A percentile compares a stretch with the other conserved stretches of the same genome.
Evolutionary conservation across 192 early-diverging fungal species (phyloP).

Genomic region (Coemansia sp.): DNA sequence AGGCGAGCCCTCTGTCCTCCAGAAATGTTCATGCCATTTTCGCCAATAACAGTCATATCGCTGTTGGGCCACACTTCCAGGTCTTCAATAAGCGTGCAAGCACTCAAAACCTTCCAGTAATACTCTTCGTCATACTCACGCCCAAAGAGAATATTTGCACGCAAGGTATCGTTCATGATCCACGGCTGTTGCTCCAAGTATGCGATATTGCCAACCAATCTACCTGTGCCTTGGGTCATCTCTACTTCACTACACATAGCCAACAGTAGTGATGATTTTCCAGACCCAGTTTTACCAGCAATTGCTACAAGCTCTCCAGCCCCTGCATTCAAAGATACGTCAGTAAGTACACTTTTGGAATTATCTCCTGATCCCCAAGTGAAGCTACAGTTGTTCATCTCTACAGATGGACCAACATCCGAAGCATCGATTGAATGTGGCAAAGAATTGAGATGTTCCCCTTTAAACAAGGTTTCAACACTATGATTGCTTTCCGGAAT

Average conservation of each 20-base stretch:
- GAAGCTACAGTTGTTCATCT: slow-evolving; percentile 20
- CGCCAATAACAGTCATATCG: slow-evolving; percentile 71
- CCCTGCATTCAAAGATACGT: slow-evolving; percentile 4
- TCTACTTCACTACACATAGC: slow-evolving; percentile 60
- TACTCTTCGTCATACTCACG: slow-evolving; percentile 54
- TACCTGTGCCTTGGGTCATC: slow-evolving; percentile 33
- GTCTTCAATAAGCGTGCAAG: slow-evolving; percentile 65
- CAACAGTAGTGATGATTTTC: slow-evolving; percentile 64
- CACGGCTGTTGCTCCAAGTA: slow-evolving; percentile 28
- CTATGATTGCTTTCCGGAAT: not conserved
- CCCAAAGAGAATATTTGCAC: slow-evolving; percentile 82
- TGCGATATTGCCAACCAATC: slow-evolving; percentile 19
- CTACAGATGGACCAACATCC: not conserved
- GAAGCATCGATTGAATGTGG: not conserved
- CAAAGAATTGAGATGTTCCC: slow-evolving; percentile 26
- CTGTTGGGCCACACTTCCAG: slow-evolving; percentile 60
- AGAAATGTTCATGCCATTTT: slow-evolving; percentile 70
- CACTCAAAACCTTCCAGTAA: slow-evolving; percentile 63
- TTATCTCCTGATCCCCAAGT: not conserved
- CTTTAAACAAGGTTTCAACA: slow-evolving; percentile 21
- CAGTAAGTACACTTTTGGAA: not conserved
- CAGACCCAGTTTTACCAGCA: slow-evolving; percentile 60
- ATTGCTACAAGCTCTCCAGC: slow-evolving; percentile 57
- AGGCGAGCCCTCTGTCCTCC: slow-evolving; percentile 72
- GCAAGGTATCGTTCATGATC: slow-evolving; percentile 59